A percentile compares a stretch with the other conserved stretches of the same genome.
Conservation (phyloP, 192 early-diverging fungal genomes). For the Funneliformis mosseae region DNA sequence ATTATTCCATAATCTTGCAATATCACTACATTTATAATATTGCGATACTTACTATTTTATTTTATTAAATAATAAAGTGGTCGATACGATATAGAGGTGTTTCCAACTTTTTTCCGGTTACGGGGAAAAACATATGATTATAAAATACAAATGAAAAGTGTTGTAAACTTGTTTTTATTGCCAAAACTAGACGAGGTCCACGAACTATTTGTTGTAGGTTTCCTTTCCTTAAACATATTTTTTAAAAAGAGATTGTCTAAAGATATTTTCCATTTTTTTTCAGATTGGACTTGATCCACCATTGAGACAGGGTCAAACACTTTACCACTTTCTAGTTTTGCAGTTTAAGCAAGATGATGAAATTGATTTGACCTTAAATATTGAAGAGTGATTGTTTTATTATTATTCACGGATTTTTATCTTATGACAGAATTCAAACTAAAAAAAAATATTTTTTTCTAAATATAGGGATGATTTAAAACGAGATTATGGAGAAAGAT, state of each 20-base stretch:
- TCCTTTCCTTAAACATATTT: background rate
- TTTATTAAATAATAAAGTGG: slow-evolving; percentile 59
- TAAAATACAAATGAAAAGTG: slow-evolving; percentile 86
- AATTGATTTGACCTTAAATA: slow-evolving; percentile 75
- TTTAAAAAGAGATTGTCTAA: background rate
- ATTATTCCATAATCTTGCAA: background rate
- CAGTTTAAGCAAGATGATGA: slow-evolving; percentile 96
- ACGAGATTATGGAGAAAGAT: slow-evolving; percentile 70
- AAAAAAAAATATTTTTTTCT: slow-evolving; percentile 3
- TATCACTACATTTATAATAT: background rate
- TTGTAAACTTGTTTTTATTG: slow-evolving; percentile 84
- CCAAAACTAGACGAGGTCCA: slow-evolving; percentile 94
- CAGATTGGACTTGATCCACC: slow-evolving; percentile 92
- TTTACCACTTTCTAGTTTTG: slow-evolving; percentile 93
- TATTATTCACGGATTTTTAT: background rate
- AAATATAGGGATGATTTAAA: slow-evolving; percentile 64
- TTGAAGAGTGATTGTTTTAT: slow-evolving; percentile 63
- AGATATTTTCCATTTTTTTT: no score
- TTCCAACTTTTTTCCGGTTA: slow-evolving; percentile 85
- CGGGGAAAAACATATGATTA: slow-evolving; percentile 99
- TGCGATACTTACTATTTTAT: background rate
- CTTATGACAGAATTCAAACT: background rate
- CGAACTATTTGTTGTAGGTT: slow-evolving; percentile 76
- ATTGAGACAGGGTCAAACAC: slow-evolving; percentile 94
- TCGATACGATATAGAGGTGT: slow-evolving; percentile 95